phyloP scores from a whole-genome alignment of 768 basidiomycete species.

The Boletus fagicola region DNA sequence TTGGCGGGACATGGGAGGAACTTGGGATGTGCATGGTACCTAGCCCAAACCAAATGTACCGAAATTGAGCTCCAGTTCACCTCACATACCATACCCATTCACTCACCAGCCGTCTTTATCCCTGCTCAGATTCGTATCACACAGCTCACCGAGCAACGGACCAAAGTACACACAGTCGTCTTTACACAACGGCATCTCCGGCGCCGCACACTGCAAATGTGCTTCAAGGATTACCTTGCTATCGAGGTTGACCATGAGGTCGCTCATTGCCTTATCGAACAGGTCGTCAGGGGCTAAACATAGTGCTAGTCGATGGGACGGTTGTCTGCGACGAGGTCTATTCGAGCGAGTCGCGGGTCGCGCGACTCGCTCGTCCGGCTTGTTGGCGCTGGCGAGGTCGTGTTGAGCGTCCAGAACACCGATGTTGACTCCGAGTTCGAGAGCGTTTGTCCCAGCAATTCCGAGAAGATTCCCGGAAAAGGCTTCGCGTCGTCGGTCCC shows the following conservation, averaged over 20 bases:
- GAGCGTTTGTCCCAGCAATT: conserved; percentile 88
- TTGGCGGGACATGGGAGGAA: too few species aligned
- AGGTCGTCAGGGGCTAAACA: conserved; percentile 62
- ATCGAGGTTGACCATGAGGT: conserved; percentile 58
- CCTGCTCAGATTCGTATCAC: too few species aligned
- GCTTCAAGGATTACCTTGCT: conserved; percentile 51
- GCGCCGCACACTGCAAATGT: conserved; percentile 35
- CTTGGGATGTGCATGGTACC: too few species aligned
- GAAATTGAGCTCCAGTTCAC: too few species aligned
- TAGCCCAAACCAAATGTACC: neutral
- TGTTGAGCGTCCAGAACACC: too few species aligned
- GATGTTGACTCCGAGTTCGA: conserved; percentile 88
- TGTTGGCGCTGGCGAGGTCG: conserved; percentile 66
- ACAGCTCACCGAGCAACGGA: too few species aligned
- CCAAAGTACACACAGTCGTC: too few species aligned
- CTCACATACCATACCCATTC: too few species aligned
- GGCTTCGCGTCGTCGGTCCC: conserved; percentile 82
- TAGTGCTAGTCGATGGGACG: conserved; percentile 84
- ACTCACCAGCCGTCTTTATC: too few species aligned
- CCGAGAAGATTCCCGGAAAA: conserved; percentile 76
- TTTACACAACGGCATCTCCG: too few species aligned
- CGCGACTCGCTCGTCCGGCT: conserved; percentile 81
- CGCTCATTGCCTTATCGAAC: conserved; percentile 58
- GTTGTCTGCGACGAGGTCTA: too few species aligned
- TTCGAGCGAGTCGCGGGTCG: conserved; percentile 77